Evolutionary conservation across 805 yeast genomes (phyloP).

Genomic region (Metschnikowia lachancei): DNA sequence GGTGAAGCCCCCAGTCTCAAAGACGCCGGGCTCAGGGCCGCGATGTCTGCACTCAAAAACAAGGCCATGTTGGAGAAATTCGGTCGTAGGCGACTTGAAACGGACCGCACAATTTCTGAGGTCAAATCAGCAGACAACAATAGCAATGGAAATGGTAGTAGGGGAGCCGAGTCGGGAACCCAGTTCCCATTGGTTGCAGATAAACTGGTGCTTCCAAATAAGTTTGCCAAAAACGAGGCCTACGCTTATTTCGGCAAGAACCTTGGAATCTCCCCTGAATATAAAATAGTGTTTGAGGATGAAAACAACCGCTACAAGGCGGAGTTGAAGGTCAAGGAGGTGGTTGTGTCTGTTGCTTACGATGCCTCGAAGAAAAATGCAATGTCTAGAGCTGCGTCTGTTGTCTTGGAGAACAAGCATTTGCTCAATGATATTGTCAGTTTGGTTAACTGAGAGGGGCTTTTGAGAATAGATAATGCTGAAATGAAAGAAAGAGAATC

Average conservation of each 20-base stretch:
- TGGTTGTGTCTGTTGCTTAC: constrained; percentile 30
- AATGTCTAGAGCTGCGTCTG: constrained; percentile 40
- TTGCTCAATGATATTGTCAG: constrained; percentile 18
- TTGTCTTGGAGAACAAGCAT: constrained; percentile 28
- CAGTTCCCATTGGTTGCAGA: constrained; percentile 32
- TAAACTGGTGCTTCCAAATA: constrained; percentile 28
- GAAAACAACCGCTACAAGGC: constrained; percentile 25
- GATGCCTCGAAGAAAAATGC: constrained; percentile 41
- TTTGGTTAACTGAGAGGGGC: constrained; percentile 5
- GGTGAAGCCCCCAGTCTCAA: constrained; percentile 71
- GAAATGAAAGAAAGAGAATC: too few species aligned
- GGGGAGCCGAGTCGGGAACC: background rate
- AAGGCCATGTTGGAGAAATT: constrained; percentile 61
- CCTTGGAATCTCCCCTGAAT: constrained; percentile 36
- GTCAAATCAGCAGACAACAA: constrained; percentile 3
- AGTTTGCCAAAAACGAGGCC: constrained; percentile 36
- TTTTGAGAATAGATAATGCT: too few species aligned
- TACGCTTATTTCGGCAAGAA: constrained; percentile 39
- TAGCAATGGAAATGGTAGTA: background rate
- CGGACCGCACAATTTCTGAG: constrained; percentile 20
- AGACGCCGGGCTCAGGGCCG: constrained; percentile 83
- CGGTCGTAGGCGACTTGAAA: constrained; percentile 46
- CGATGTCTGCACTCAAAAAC: constrained; percentile 70
- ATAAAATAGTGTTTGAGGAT: constrained; percentile 24
- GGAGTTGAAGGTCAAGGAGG: constrained; percentile 31